A percentile compares a stretch with the other conserved stretches of the same genome.
These are phyloP conservation scores for Debaryomyces singareniensis DNA, from an alignment of 1,139 yeast genomes.

Conservation along the genomic window DNA sequence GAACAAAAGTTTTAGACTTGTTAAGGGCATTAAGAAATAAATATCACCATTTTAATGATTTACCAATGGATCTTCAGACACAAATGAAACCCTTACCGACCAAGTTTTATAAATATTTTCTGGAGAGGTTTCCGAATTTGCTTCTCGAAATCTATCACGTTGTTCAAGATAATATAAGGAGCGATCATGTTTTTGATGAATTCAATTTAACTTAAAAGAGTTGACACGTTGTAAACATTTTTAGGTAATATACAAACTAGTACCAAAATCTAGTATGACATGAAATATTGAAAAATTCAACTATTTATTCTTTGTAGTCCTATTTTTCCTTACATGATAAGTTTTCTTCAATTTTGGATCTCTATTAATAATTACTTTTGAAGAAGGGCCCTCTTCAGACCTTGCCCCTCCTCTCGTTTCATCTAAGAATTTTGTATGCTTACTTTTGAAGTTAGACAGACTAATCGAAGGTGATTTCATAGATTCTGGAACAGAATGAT, in stretches of 20 bases:
- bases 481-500: slow-evolving; percentile 22
- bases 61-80: slow-evolving; percentile 56
- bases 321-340: slow-evolving; percentile 3
- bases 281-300: too few species aligned
- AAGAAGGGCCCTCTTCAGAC: slow-evolving; percentile 1
- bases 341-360: slow-evolving; percentile 7
- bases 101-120: slow-evolving; percentile 77
- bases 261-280: too few species aligned
- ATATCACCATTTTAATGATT: slow-evolving; percentile 86
- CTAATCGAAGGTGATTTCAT: slow-evolving; percentile 53
- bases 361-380: slow-evolving; percentile 3
- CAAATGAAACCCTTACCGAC: slow-evolving; percentile 76
- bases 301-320: too few species aligned
- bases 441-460: slow-evolving; percentile 48
- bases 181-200: slow-evolving; percentile 56
- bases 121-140: slow-evolving; percentile 66
- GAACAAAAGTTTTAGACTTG: slow-evolving; percentile 73
- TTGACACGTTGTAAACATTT: too few species aligned
- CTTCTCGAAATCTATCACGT: slow-evolving; percentile 70
- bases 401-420: slow-evolving; percentile 4
- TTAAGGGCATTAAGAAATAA: slow-evolving; percentile 87
- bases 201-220: slow-evolving; percentile 35
- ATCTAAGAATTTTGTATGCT: slow-evolving; percentile 47
- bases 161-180: slow-evolving; percentile 48
- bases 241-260: too few species aligned